Conservation (phyloP, 495 filamentous ascomycete genomes). For the Xylaria flabelliformis region DNA sequence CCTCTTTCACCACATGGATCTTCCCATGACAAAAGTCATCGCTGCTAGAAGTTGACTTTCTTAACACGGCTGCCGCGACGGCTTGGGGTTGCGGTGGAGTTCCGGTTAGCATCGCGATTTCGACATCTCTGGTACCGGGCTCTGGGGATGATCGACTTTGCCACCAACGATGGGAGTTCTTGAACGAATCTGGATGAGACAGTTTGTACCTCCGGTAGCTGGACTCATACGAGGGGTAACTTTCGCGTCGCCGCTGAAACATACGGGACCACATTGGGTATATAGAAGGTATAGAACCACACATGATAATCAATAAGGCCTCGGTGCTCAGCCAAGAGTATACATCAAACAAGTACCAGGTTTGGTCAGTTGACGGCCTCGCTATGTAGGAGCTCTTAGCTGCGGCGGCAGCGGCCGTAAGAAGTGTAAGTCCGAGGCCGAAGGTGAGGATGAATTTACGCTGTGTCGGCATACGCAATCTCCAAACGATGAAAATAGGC, state of each 20-base stretch:
- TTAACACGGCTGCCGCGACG: conserved; percentile 6
- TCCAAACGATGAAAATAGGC: conserved; percentile 18
- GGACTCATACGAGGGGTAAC: neutral
- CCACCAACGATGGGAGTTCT: conserved; percentile 1
- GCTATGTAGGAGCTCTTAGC: conserved; percentile 12
- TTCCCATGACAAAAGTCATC: conserved; percentile 8
- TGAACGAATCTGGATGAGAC: neutral
- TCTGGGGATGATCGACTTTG: neutral
- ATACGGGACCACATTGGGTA: conserved; percentile 4
- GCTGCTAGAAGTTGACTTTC: neutral
- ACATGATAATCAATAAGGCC: conserved; percentile 12
- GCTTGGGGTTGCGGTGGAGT: conserved; percentile 5
- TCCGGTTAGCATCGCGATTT: conserved; percentile 10
- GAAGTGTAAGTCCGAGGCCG: conserved; percentile 15
- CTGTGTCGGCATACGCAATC: conserved; percentile 3
- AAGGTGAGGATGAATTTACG: conserved; percentile 6
- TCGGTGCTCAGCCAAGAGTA: conserved; percentile 5
- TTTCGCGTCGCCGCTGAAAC: neutral
- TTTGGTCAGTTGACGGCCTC: neutral
- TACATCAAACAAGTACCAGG: neutral
- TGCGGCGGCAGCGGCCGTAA: neutral
- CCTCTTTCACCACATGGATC: conserved; percentile 16
- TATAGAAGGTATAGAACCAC: conserved; percentile 16
- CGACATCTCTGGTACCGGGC: neutral
- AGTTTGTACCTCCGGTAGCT: conserved; percentile 3